Evolutionary conservation across 2,329 filamentous ascomycete species (phyloP).

Genomic region (Talaromyces sp.): DNA sequence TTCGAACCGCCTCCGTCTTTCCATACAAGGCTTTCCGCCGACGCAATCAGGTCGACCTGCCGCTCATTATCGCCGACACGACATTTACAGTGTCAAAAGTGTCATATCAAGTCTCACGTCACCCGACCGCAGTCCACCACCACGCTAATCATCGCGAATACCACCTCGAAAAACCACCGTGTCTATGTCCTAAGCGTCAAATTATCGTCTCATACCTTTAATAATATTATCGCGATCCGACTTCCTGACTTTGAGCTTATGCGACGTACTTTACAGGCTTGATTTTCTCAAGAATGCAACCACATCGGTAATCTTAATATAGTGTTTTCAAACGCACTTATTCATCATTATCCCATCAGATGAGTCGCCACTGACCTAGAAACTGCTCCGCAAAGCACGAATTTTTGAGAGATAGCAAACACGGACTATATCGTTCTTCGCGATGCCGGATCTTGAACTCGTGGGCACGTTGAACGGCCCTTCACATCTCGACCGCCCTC

Average conservation of each 20-base stretch:
- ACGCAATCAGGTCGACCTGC: neutral
- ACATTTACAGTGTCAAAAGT: neutral
- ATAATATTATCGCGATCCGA: neutral
- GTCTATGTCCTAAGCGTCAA: neutral
- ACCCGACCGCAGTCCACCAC: constrained; percentile 16
- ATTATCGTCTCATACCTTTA: too few relatives aligned
- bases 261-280: neutral
- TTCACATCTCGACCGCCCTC: constrained; percentile 30
- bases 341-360: neutral
- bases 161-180: constrained; percentile 1
- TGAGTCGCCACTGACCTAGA: neutral
- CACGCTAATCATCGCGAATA: constrained; percentile 17
- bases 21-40: neutral
- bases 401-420: neutral
- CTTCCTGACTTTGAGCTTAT: neutral
- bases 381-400: neutral
- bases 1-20: neutral
- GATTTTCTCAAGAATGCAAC: neutral
- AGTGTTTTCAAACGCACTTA: neutral
- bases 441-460: constrained; percentile 35
- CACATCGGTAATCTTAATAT: neutral
- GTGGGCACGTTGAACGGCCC: constrained; percentile 30
- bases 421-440: constrained; percentile 12
- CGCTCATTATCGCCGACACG: neutral
- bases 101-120: neutral